These are phyloP conservation scores for Arxiozyma bovina DNA, from an alignment of 1,139 yeast species.

Conservation along the genomic window DNA sequence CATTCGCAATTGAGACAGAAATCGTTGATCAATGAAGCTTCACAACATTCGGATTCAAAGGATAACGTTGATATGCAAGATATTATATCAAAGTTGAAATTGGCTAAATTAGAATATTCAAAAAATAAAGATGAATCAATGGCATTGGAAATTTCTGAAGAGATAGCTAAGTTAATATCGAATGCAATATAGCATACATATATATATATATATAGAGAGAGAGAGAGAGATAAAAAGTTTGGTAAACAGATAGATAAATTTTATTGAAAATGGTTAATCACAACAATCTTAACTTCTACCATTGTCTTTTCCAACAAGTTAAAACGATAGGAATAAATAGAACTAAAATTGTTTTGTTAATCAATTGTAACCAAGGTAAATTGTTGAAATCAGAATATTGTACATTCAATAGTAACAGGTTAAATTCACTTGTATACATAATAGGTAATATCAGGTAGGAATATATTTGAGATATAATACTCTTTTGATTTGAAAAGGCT, in stretches of 20 bases:
- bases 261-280: too few species aligned
- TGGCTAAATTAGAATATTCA: constrained; percentile 18
- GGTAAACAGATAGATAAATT: background rate
- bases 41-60: background rate
- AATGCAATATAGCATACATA: background rate
- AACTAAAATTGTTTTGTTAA: constrained; percentile 24
- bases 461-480: constrained; percentile 36
- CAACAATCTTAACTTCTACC: background rate
- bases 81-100: constrained; percentile 14
- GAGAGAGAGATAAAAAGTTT: too few species aligned
- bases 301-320: constrained; percentile 20
- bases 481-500: constrained; percentile 12
- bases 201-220: background rate
- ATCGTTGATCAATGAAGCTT: background rate
- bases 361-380: constrained; percentile 15
- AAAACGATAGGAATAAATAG: constrained; percentile 29
- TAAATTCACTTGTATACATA: constrained; percentile 42
- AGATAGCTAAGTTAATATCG: constrained; percentile 15
- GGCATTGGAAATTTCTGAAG: constrained; percentile 24
- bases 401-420: constrained; percentile 44
- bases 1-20: constrained; percentile 4
- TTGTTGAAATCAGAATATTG: constrained; percentile 36
- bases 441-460: constrained; percentile 35
- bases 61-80: constrained; percentile 8
- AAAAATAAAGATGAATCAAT: constrained; percentile 16